phyloP scores from a whole-genome alignment of 768 basidiomycete genomes.

The Naganishia onofrii region DNA sequence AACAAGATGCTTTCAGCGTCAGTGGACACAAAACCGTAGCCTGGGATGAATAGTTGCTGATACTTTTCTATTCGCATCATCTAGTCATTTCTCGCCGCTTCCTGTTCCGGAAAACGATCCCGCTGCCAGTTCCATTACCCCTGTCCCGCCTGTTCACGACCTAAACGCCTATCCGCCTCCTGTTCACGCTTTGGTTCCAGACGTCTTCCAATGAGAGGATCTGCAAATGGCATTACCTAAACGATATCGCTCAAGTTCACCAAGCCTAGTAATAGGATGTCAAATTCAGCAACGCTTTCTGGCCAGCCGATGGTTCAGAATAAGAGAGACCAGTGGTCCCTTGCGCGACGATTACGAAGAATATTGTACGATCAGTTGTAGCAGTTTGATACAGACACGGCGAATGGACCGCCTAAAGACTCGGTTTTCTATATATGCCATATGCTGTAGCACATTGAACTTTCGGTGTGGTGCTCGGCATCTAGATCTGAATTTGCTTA shows the following conservation, averaged over 20 bases:
- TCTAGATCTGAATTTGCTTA: too few relatives aligned
- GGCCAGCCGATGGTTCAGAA: not conserved
- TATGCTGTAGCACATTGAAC: too few relatives aligned
- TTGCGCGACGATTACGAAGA: too few relatives aligned
- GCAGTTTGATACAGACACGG: not conserved
- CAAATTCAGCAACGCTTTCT: not conserved
- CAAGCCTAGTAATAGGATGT: not conserved
- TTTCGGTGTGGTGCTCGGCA: too few relatives aligned
- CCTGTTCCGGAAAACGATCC: constrained; percentile 1
- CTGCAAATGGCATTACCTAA: not conserved
- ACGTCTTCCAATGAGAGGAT: not conserved
- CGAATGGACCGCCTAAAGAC: not conserved
- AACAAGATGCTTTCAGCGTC: constrained; percentile 17
- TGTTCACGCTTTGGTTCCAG: not conserved
- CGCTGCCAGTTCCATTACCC: not conserved
- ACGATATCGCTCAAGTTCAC: not conserved
- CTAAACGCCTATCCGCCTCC: not conserved
- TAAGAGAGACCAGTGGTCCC: not conserved
- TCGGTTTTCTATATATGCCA: not conserved
- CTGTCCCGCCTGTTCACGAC: not conserved
- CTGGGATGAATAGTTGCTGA: not conserved
- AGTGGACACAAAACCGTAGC: not conserved
- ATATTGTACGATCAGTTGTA: constrained; percentile 4
- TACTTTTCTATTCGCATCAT: not conserved
- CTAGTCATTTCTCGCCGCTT: constrained; percentile 10